Base-by-base conservation (phyloP, 257 asterid genomes). In the Capsicum baccatum region DNA sequence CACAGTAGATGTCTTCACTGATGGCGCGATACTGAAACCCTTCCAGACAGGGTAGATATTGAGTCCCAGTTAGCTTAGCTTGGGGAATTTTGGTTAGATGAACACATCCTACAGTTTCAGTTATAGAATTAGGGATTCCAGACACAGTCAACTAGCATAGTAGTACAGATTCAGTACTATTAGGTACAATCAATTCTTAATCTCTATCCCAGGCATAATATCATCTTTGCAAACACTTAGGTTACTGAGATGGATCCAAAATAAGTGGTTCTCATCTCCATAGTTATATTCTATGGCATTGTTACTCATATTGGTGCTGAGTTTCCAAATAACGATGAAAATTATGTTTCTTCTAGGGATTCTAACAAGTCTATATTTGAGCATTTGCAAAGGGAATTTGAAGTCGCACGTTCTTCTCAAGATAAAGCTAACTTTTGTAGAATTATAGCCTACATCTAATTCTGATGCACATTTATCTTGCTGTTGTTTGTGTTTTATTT, bases 361-460 rank as follows among this genome's bases (percentile, higher is more conserved):
- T 95, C 99, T 79, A 98, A 97, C 88, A 97, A 93, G 93, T 89
- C 91, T 26, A 86, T 94, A 69, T 95, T 94, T 87, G 97, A 94
- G 90, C 98, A 98, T 73, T 76, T 97, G 88, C 97, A 92, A 80
- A 92, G 92, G 87, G 99, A 95, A 87, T 97, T 97, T 89, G 95
- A 94, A 88, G 93, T 91, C 84, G 97, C 97, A 4, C 94, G 92
- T 52, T 94, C 95, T 84, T 92, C 96, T 89, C 98, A 95, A 87
- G 92, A 95, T 73, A 96, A 92, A 95, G 98, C 98, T 97, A 89
- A 81, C 48, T 82, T 84, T 68, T 35, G 66, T 39, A 44, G 50
- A 78, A 52, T 78, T 52, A 16, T 54, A 78, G 64, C 54, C 26
- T 26, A 26, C 26, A 78, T 79, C 52, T 19, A 66, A 57, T 35